Evolutionary conservation across 768 basidiomycete species (phyloP), one percentile per base, ranked within the genome.

Genomic region (Podaxis mareebaensis): DNA sequence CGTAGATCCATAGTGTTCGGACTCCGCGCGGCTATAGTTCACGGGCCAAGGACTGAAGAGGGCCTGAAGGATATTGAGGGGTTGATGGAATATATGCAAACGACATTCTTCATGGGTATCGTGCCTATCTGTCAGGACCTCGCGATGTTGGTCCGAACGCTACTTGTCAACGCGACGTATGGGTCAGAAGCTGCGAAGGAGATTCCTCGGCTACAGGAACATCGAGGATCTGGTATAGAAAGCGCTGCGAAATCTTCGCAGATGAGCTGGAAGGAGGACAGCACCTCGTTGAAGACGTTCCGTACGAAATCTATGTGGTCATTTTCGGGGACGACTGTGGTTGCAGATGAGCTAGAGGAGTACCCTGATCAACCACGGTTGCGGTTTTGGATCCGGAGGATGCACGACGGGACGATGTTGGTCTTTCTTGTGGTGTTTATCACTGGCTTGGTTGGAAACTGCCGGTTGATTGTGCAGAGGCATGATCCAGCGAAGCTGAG

Each of bases 331-430:
- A 61, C 60, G 10, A 53, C 60, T 17, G 42, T 61, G 15, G 42
- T 61, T n/a, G 38, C 36, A 20, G 39, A 61, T 12, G 52, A 54
- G n/a, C 7, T 12, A 2, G 60, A 53, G 39, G 60, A 54, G 4
- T 51, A 61, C 12, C 65, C 39, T 2, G 75, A 75, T 46, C 68
- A 74, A 30, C 73, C 74, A 10, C 66, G 67, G 5, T 66, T 67
- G 38, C 70, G 76, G 11, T 69, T 66, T 42, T 69, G 71, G 67
- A 73, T 72, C 65, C 75, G 76, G 49, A 71, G 73, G 26, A 70
- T 73, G 57, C 64, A 66, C 28, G 70, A 70, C 52, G 63, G 57
- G 6, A 66, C 70, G 10, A 39, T 39, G 4, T 22, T 74, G 2
- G 39, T 66, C 7, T 73, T 71, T 56, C 30, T 74, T 20, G 66